Base-by-base conservation (phyloP, 768 basidiomycete species). In the Lactarius hatsudake region DNA sequence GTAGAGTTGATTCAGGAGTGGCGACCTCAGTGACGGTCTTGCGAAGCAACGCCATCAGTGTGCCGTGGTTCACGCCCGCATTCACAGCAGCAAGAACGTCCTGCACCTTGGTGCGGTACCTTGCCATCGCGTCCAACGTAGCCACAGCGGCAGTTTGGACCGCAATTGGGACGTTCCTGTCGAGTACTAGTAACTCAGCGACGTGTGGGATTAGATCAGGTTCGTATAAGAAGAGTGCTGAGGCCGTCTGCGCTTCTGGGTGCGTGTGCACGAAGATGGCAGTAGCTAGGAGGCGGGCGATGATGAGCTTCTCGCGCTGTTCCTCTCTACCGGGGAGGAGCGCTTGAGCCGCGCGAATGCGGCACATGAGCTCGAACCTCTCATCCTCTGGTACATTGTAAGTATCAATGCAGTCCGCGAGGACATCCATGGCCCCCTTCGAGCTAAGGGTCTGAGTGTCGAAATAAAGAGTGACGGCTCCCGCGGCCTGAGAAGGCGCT, bases 51-150 rank as follows among this genome's bases (percentile, higher is more conserved):
- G 90, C 89, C 89, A 98, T 93, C 30, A 99, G 77, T 48, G 94
- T 89, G 15, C 97, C 97, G 74, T 98, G 97, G 73, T 94, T 97
- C 63, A 98, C 94, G 54, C 94, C 94, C 30, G 94, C 96, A 75
- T 97, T 97, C 43, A 98, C 85, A 1, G 95, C 89, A 5, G 89
- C 88, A 56, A 97, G 77, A 45, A 96, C 93, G 74, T 98, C 97
- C 72, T 88, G 86, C 42, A 92, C 83, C 74, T 90, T 93, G 67
- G 80, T 82, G 67, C 93, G 86, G 75, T 96, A 96, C 68, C 94
- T 83, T 15, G 89, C 90, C 65, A 96, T 84, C 17, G 93, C 93
- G 75, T 99, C 97, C 65, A 98, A 82, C n/a, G 93, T 89, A 32
- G 89, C 85, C 64, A 98, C 84, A 18, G 95, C 92, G 1, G 92